phyloP scores from a whole-genome alignment of 2,329 filamentous ascomycete species.

The Colletotrichum musicola region DNA sequence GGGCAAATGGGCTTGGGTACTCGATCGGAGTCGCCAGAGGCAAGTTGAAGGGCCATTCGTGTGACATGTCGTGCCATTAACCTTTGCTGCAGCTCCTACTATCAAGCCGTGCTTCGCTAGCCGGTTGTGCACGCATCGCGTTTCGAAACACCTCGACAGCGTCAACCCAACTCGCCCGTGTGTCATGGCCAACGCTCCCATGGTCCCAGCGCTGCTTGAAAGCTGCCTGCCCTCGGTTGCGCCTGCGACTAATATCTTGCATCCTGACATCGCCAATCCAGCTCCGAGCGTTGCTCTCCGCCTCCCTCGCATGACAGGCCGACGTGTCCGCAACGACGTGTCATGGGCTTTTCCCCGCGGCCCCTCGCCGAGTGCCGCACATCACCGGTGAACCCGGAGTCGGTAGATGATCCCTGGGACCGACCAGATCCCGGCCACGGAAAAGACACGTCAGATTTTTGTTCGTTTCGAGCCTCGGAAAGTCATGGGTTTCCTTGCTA shows the following conservation, averaged over 20 bases:
- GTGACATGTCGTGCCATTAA: constrained; percentile 39
- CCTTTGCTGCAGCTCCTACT: constrained; percentile 32
- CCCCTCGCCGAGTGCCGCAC: not conserved
- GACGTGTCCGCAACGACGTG: not conserved
- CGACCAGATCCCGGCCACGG: constrained; percentile 13
- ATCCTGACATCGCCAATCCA: not conserved
- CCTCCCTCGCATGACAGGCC: not conserved
- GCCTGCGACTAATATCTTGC: not conserved
- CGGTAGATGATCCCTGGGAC: not conserved
- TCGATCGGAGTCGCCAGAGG: not conserved
- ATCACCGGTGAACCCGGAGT: constrained; percentile 9
- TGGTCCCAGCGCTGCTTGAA: constrained; percentile 3
- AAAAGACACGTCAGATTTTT: constrained; percentile 32
- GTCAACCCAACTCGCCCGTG: constrained; percentile 4
- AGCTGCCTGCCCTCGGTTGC: not conserved
- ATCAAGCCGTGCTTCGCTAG: constrained; percentile 18
- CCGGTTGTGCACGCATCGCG: constrained; percentile 23
- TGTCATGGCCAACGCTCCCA: constrained; percentile 3
- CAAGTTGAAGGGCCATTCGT: constrained; percentile 20
- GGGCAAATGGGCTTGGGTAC: not conserved
- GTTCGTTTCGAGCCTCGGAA: not conserved
- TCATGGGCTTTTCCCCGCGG: not conserved
- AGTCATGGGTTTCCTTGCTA: constrained; percentile 31
- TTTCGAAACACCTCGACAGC: constrained; percentile 36
- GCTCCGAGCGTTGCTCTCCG: not conserved